Base-by-base conservation (phyloP, 1,139 yeast genomes). In the Kodamaea plutei region DNA sequence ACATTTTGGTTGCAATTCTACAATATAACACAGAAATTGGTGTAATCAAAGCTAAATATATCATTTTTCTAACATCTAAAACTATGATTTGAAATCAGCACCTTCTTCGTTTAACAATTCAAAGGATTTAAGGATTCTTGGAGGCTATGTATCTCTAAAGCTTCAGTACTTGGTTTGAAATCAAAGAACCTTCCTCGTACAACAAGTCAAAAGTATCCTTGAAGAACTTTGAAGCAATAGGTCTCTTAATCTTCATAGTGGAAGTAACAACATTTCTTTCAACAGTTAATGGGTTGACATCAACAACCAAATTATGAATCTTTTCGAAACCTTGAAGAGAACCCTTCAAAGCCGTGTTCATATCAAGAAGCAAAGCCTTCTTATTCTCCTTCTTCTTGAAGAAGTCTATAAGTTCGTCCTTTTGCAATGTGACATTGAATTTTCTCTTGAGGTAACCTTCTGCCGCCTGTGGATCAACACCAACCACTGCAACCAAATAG, bases 181-280 rank as follows among this genome's bases (percentile, higher is more conserved):
- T 33, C 34, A 64, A 44, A 4, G 65, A 58, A 8, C 73, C 91
- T 48, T 83, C 87, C 5, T 57, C 61, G 47, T 84, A 84, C 60
- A 84, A 59, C n/a, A 47, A 50, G 5, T 66, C 65, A 35, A 82
- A 57, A n/a, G 58, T 61, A 2, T 54, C 45, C 33, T 59, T 60
- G 53, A 76, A 83, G 43, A 59, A 61, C 45, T 69, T 70, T 21
- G 68, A 58, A 8, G 85, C 84, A 25, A 67, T 60, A 6, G 73
- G 70, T 45, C 94, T 65, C 58, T 78, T 81, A 40, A 82, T 69
- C 58, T 84, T 84, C 50, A 83, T 58, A 2, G 94, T 83, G 26
- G 93, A 93, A 4, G 94, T 84, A 25, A 83, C 57, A 9, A 77
- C 73, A 31, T 77, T 80, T 37, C 76, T 74, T 28, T 73, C 82